Percentiles rank a stretch among this genome's conserved stretches.
Conservation (phyloP, 305 asterid genomes). For the Fraxinus baroniana region DNA sequence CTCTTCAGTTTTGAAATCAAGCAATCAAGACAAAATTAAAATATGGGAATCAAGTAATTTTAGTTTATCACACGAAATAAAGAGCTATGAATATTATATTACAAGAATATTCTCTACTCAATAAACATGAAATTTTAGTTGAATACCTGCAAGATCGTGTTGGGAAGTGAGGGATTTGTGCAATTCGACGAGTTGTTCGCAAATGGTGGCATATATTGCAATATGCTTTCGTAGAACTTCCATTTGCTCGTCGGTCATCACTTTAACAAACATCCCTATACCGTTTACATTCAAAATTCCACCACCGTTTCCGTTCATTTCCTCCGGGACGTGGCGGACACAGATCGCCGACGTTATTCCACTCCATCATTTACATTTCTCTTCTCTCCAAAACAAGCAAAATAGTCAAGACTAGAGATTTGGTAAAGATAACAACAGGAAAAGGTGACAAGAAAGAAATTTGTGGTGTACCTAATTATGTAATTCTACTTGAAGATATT, state of each 20-base stretch:
- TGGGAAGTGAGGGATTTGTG: conserved; percentile 92
- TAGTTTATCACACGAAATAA: background rate
- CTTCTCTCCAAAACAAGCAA: background rate
- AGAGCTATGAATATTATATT: background rate
- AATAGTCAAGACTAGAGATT: conserved; percentile 2
- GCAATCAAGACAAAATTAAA: background rate
- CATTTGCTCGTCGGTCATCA: conserved; percentile 97
- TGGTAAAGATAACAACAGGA: conserved; percentile 28
- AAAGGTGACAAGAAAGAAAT: conserved; percentile 75
- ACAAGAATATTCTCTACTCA: background rate
- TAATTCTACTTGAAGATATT: too few species aligned
- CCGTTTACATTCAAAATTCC: conserved; percentile 2
- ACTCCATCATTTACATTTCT: conserved; percentile 47
- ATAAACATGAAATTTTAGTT: background rate
- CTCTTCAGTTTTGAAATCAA: background rate
- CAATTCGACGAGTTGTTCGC: conserved; percentile 85
- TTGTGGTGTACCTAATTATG: too few species aligned
- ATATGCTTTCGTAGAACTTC: conserved; percentile 90
- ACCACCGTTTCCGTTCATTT: conserved; percentile 37
- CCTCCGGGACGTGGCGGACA: conserved; percentile 54
- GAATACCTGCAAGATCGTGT: conserved; percentile 74
- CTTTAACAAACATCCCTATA: conserved; percentile 80
- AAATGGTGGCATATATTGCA: conserved; percentile 83
- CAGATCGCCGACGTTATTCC: too few species aligned
- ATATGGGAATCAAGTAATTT: background rate